Evolutionary conservation across 2,329 filamentous ascomycete species (phyloP), one percentile per base, ranked within the genome.

Genomic region (Colletotrichum cereale): DNA sequence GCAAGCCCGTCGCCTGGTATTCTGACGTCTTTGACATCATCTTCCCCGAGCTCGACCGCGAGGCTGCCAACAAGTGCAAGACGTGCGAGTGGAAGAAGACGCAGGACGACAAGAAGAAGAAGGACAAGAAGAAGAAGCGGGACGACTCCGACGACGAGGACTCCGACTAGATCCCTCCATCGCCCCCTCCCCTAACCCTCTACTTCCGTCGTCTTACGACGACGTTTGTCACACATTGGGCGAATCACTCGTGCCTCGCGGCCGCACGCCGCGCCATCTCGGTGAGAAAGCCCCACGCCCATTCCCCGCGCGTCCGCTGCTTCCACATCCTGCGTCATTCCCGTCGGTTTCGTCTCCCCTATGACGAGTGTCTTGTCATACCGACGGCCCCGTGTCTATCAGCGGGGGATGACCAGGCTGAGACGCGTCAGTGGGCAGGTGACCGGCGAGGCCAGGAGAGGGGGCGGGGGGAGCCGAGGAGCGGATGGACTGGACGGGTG

Each of bases 1-100:
- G 97, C 78, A 93, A 92, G 76, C 92, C 96, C 0, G 96, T 96
- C 24, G 91, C 89, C 78, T 99, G 96, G 96, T 99, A 98, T 85
- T 88, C 88, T 8, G 95, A 99, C 75, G 94, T 99, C 62, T 98
- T 98, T 80, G 89, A 96, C 74, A 87, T 97, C 73, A 91, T 98
- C 76, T 99, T 99, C 86, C 91, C 93, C 47, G 86, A 92, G 74
- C 82, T 98, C 24, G 93, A 98, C 82, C 86, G 85, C 73, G 87
- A 92, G 52, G 83, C 89, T 72, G 94, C 92, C 73, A 96, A 93
- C 81, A 88, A 86, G 74, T 96, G 94, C 90, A 91, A 92, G 78
- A 83, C 86, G 57, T 83, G 82, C 77, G 85, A 87, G 75, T 84
- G 82, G 83, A 87, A 89, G 75, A 85, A 88, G 76, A 78, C 84